Evolutionary conservation across 2,329 filamentous ascomycete species (phyloP), one percentile per base, ranked within the genome.

Genomic region (Cercospora sp.): DNA sequence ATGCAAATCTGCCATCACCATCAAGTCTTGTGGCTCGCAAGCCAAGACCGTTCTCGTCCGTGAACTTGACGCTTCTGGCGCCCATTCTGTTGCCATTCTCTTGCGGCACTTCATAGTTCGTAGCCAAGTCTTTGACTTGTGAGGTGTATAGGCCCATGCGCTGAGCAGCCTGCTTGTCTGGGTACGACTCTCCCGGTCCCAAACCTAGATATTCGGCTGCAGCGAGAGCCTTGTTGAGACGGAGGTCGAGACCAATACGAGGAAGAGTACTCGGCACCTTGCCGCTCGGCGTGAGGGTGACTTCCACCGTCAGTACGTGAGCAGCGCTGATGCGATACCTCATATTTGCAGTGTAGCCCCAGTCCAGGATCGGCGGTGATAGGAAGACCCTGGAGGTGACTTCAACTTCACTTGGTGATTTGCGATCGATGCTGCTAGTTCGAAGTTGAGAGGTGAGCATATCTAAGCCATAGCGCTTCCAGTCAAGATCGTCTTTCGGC

Each of bases 91-190:
- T 91, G 1, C 87, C 87, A 51, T 85, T 86, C 73, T 91, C 89
- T 75, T 91, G 89, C 0, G 89, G 89, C 13, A 87, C 86, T 23
- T 91, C 89, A 74, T 90, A 91, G 1, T 82, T 80, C 0, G 83
- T 83, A 70, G 85, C 83, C 33, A 91, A 80, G 0, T 84, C 82
- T 0, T 81, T 79, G 1, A 88, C 78, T 1, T 72, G 72, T n/a
- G 76, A 72, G 0, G 74, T 75, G 77, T 81, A 87, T 48, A 86
- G 80, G 1, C 86, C 87, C 0, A 87, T 73, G 3, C 79, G 80
- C 72, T 89, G 86, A 1, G 86, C 83, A 9, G 79, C 72, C 67
- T 90, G 89, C 77, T 86, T 89, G 79, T 91, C 90, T 10, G 80
- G 79, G 79, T 91, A 92, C 3, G 83, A 86, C 77, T 91, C 88